phyloP scores from a whole-genome alignment of 257 asterid genomes.

The Nicotiana noctiflora region DNA sequence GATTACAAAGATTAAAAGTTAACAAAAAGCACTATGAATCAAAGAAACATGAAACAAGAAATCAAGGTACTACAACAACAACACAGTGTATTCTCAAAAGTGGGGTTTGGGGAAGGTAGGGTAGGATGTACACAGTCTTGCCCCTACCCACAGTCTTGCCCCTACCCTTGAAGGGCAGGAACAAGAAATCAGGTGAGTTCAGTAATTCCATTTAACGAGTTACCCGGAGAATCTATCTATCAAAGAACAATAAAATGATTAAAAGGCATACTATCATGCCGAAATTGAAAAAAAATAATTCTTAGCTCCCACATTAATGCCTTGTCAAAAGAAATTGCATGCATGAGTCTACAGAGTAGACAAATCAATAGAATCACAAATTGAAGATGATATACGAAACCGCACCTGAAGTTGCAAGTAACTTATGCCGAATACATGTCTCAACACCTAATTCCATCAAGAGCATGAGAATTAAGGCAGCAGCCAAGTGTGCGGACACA shows the following conservation, averaged over 20 bases:
- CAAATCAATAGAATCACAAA: not conserved
- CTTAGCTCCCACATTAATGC: not conserved
- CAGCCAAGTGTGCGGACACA: conserved; percentile 81
- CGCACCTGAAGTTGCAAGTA: conserved; percentile 86
- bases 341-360: not conserved
- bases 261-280: not conserved
- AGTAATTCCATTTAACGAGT: not conserved
- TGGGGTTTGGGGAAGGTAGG: too few species aligned
- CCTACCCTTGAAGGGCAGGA: too few species aligned
- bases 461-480: conserved; percentile 89
- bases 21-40: not conserved
- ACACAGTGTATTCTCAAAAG: too few species aligned
- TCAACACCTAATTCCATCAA: conserved; percentile 89
- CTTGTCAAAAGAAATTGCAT: not conserved
- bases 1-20: conserved; percentile 2
- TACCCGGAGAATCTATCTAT: not conserved
- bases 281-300: not conserved
- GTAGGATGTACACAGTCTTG: too few species aligned
- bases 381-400: not conserved
- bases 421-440: conserved; percentile 76
- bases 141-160: too few species aligned
- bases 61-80: not conserved
- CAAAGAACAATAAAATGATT: not conserved
- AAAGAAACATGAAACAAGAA: not conserved
- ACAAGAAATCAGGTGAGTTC: not conserved